phyloP scores from a whole-genome alignment of 805 yeast genomes.

The Saccharomycopsis synnaedendra region DNA sequence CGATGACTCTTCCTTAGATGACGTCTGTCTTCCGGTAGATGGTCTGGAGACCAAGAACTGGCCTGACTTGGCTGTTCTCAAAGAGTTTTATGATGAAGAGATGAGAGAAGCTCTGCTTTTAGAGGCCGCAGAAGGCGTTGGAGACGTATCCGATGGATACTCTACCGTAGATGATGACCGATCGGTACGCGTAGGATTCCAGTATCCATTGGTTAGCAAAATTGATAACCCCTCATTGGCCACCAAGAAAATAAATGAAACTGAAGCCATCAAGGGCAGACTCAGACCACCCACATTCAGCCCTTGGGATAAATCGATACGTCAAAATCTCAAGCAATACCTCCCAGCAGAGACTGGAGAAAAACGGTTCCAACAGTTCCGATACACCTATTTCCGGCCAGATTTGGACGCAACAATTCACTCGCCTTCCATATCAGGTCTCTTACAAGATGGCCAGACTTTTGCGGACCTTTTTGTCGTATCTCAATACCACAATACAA shows the following conservation, averaged over 20 bases:
- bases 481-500: slow-evolving; percentile 24
- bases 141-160: neutral
- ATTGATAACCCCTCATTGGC: slow-evolving; percentile 8
- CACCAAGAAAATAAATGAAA: slow-evolving; percentile 34
- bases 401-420: slow-evolving; percentile 84
- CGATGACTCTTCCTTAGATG: slow-evolving; percentile 70
- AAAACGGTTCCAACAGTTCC: slow-evolving; percentile 34
- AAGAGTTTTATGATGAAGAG: slow-evolving; percentile 72
- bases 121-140: neutral
- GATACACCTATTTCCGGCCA: slow-evolving; percentile 90
- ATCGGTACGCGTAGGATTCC: slow-evolving; percentile 10
- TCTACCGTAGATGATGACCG: slow-evolving; percentile 11
- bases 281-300: slow-evolving; percentile 64
- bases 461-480: slow-evolving; percentile 56
- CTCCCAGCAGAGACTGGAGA: slow-evolving; percentile 5
- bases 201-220: slow-evolving; percentile 11
- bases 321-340: slow-evolving; percentile 4
- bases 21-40: slow-evolving; percentile 84
- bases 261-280: slow-evolving; percentile 47
- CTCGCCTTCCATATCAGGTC: slow-evolving; percentile 77
- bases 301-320: slow-evolving; percentile 48
- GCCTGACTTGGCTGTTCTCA: slow-evolving; percentile 76
- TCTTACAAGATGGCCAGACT: slow-evolving; percentile 49
- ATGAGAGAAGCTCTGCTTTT: slow-evolving; percentile 18
- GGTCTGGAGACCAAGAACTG: slow-evolving; percentile 33